Evolutionary conservation across 441 rosid species (phyloP), one percentile per base, ranked within the genome.

Genomic region (Isatis lusitanica): DNA sequence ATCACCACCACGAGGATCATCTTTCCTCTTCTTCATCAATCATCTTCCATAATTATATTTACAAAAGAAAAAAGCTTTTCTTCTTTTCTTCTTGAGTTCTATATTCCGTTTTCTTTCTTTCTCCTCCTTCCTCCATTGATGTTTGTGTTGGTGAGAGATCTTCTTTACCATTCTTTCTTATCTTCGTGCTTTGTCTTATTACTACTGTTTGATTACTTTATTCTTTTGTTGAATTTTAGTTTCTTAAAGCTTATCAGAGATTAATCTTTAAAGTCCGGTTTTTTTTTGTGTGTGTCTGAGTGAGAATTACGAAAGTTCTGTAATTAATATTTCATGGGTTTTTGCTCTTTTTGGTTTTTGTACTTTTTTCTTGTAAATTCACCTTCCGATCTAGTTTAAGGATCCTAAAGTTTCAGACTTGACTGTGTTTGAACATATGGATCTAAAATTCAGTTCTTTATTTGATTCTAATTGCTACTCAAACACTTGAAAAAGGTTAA

Each of bases 1-100:
- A n/a, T 15, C 36, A 63, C 16, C 39, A 42, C 30, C 71, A 52
- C 71, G 50, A 69, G 65, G 73, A 69, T 57, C 55, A 69, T 53
- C 72, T 40, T 9, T 28, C 15, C 8, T 61, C 33, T n/a, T 62
- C 38, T 24, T 63, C 52, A 4, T 26, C 24, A 36, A 18, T 58
- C 46, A 56, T 31, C 62, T 8, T 35, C 44, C 31, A 21, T 24
- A 4, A 1, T 0, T 6, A 5, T 31, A 4, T 5, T 4, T 1
- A 31, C 0, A 3, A 31, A 31, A 9, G 18, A 3, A 8, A 7
- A 17, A 17, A 47, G 28, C n/a, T 36, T 26, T 38, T 38, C 48
- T 16, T 65, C 26, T 33, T 59, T 60, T 39, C 65, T 12, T 60
- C 8, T 8, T 15, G 3, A 55, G 40, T 59, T 59, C 16, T 10